These are phyloP conservation scores for Suillus hirtellus DNA, from an alignment of 768 basidiomycete genomes.

Conservation along the genomic window DNA sequence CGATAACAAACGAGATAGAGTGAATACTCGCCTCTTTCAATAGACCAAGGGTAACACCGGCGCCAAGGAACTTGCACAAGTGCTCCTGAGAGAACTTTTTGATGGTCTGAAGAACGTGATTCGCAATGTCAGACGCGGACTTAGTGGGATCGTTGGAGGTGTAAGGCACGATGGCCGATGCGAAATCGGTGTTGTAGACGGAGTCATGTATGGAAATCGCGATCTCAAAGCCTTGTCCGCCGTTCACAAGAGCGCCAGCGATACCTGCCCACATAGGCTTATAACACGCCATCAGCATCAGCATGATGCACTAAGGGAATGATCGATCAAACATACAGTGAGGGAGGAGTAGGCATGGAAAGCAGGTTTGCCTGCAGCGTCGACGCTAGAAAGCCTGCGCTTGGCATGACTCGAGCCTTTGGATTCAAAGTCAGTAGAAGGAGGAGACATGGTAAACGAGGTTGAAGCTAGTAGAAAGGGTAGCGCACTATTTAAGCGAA, in stretches of 20 bases:
- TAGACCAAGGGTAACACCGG: slow-evolving; percentile 71
- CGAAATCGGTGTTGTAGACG: slow-evolving; percentile 80
- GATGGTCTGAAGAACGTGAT: slow-evolving; percentile 61
- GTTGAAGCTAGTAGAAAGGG: slow-evolving; percentile 20
- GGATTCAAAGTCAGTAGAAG: slow-evolving; percentile 52
- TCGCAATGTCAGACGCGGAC: slow-evolving; percentile 62
- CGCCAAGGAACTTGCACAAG: slow-evolving; percentile 84
- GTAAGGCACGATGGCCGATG: slow-evolving; percentile 58
- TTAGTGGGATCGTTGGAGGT: slow-evolving; percentile 49
- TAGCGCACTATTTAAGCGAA: slow-evolving; percentile 35
- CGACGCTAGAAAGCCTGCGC: slow-evolving; percentile 65
- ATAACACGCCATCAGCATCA: slow-evolving; percentile 19
- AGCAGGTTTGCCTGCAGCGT: slow-evolving; percentile 48
- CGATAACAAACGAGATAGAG: slow-evolving; percentile 13
- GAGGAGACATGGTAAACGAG: slow-evolving; percentile 50
- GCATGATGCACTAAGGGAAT: background rate
- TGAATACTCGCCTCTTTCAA: slow-evolving; percentile 57
- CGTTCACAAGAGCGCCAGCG: slow-evolving; percentile 60
- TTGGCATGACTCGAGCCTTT: slow-evolving; percentile 61
- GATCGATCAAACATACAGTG: slow-evolving; percentile 48
- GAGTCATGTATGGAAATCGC: slow-evolving; percentile 83
- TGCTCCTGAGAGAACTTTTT: slow-evolving; percentile 75
- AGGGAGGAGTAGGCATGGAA: slow-evolving; percentile 61
- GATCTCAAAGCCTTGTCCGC: slow-evolving; percentile 64
- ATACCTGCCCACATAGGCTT: slow-evolving; percentile 91